Evolutionary conservation across 176 grass and related monocot species (phyloP).

Genomic region (Paspalum vaginatum): DNA sequence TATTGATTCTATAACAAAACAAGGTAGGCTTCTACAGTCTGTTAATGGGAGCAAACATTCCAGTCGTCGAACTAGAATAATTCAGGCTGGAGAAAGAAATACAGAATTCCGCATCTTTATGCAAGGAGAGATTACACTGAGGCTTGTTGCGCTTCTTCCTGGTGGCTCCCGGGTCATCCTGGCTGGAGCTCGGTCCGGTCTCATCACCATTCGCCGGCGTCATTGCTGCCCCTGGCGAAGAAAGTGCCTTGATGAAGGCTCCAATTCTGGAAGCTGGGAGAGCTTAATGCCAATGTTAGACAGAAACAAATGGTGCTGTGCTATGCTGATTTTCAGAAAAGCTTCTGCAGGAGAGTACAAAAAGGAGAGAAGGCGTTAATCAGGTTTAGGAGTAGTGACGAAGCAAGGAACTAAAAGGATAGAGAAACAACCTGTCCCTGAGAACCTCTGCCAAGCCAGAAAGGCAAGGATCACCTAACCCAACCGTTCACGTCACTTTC

Average conservation of each 20-base stretch:
- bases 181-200: not conserved
- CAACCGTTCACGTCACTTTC: slow-evolving; percentile 12
- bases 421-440: slow-evolving; percentile 35
- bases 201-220: not conserved
- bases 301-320: slow-evolving; percentile 27
- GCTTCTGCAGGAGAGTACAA: slow-evolving; percentile 15
- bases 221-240: slow-evolving; percentile 10
- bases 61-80: not conserved
- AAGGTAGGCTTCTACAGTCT: not conserved
- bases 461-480: slow-evolving; percentile 62
- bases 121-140: slow-evolving; percentile 43
- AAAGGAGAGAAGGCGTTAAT: slow-evolving; percentile 26
- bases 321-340: not conserved
- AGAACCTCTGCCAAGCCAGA: slow-evolving; percentile 26
- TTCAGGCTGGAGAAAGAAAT: slow-evolving; percentile 10
- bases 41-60: slow-evolving; percentile 5
- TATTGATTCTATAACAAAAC: not conserved
- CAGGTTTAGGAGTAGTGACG: slow-evolving; percentile 46
- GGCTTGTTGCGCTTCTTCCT: slow-evolving; percentile 46
- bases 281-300: slow-evolving; percentile 9
- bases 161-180: not conserved
- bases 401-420: slow-evolving; percentile 52
- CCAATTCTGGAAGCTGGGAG: not conserved
- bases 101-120: not conserved
- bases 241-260: not conserved